These are phyloP conservation scores for Ogataea ganodermae DNA, from an alignment of 805 yeast species.

Conservation along the genomic window DNA sequence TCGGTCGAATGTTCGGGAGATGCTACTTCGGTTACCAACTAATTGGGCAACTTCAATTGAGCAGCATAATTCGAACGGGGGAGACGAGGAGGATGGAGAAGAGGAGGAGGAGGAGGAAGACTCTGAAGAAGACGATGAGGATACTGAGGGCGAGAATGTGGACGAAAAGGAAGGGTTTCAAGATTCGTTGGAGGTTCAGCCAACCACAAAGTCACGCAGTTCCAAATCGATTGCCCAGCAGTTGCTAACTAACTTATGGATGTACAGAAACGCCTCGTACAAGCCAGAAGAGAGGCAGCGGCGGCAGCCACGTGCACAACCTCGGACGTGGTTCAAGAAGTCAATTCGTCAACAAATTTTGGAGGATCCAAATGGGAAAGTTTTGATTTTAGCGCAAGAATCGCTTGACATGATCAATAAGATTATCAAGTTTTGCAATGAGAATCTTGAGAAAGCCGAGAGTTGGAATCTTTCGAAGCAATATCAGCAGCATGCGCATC, in stretches of 20 bases:
- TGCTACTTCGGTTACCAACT: slow-evolving; percentile 71
- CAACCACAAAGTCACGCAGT: slow-evolving; percentile 2
- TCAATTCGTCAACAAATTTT: slow-evolving; percentile 32
- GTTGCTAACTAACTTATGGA: slow-evolving; percentile 31
- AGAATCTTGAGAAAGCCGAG: slow-evolving; percentile 83
- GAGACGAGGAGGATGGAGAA: slow-evolving; percentile 9
- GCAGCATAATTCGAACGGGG: slow-evolving; percentile 24
- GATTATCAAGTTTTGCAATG: slow-evolving; percentile 81
- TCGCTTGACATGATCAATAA: slow-evolving; percentile 84
- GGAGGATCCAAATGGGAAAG: slow-evolving; percentile 62
- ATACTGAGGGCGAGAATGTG: slow-evolving; percentile 31
- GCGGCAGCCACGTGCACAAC: slow-evolving; percentile 1
- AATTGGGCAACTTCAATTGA: slow-evolving; percentile 56
- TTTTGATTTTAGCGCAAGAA: slow-evolving; percentile 82
- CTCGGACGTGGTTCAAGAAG: slow-evolving; percentile 29
- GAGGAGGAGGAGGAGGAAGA: slow-evolving; percentile 19
- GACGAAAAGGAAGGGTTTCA: slow-evolving; percentile 27
- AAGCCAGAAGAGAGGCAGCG: slow-evolving; percentile 7
- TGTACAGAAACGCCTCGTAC: slow-evolving; percentile 20
- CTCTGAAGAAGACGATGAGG: slow-evolving; percentile 13
- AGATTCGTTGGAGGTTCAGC: slow-evolving; percentile 22
- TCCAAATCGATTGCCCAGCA: slow-evolving; percentile 30
- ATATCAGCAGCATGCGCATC: slow-evolving; percentile 29
- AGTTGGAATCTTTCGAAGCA: slow-evolving; percentile 55
- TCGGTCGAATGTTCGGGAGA: slow-evolving; percentile 76